phyloP scores from a whole-genome alignment of 2,329 filamentous ascomycete species.

The Penicillium janthinellum region DNA sequence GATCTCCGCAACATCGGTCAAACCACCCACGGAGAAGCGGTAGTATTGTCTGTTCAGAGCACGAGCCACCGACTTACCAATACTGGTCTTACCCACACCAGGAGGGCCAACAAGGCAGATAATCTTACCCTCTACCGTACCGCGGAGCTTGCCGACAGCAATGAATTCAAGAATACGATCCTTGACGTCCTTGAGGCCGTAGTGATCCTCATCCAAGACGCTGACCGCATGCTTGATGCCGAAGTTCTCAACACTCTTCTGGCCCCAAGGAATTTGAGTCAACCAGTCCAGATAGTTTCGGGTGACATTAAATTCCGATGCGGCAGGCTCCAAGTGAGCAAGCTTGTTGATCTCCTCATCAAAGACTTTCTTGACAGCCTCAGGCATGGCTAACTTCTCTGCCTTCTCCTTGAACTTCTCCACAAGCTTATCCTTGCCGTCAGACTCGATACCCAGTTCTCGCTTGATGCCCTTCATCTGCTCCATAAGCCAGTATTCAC shows the following conservation, averaged over 20 bases:
- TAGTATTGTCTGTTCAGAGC: slow-evolving; percentile 97
- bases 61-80: slow-evolving; percentile 95
- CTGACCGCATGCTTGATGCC: slow-evolving; percentile 86
- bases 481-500: slow-evolving; percentile 98
- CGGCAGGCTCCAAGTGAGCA: slow-evolving; percentile 89
- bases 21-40: slow-evolving; percentile 93
- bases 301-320: slow-evolving; percentile 98
- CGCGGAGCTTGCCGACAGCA: slow-evolving; percentile 92
- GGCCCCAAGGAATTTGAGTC: slow-evolving; percentile 96
- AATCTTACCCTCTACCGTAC: slow-evolving; percentile 97
- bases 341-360: slow-evolving; percentile 98
- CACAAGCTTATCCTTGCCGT: slow-evolving; percentile 96
- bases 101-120: slow-evolving; percentile 96
- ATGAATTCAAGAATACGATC: slow-evolving; percentile 98
- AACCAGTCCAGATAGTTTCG: slow-evolving; percentile 98
- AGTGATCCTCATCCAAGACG: slow-evolving; percentile 94
- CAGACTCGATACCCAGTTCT: slow-evolving; percentile 93
- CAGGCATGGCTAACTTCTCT: slow-evolving; percentile 91
- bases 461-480: slow-evolving; percentile 98
- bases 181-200: slow-evolving; percentile 96
- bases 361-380: slow-evolving; percentile 94
- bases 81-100: slow-evolving; percentile 97
- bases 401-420: slow-evolving; percentile 98
- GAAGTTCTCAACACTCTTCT: slow-evolving; percentile 94
- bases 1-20: slow-evolving; percentile 97